A percentile compares a stretch with the other conserved stretches of the same genome.
phyloP scores from a whole-genome alignment of 805 yeast genomes.

The Spathaspora passalidarum region DNA sequence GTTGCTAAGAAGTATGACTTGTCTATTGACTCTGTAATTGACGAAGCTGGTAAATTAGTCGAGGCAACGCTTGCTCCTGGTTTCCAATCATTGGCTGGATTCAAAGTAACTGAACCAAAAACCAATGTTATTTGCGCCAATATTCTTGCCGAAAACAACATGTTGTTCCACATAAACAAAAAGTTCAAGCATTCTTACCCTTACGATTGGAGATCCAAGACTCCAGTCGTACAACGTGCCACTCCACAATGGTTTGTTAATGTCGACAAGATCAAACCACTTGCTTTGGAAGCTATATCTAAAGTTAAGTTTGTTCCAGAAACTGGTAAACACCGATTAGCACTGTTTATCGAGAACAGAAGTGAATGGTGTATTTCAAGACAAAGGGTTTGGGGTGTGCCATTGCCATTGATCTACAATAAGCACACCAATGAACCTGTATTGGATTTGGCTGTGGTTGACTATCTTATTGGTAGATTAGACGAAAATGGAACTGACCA shows the following conservation, averaged over 20 bases:
- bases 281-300: slow-evolving; percentile 58
- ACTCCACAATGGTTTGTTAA: slow-evolving; percentile 98
- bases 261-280: slow-evolving; percentile 65
- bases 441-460: slow-evolving; percentile 52
- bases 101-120: slow-evolving; percentile 22
- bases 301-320: slow-evolving; percentile 72
- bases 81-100: slow-evolving; percentile 46
- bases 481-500: slow-evolving; percentile 62
- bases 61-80: slow-evolving; percentile 48
- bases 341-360: slow-evolving; percentile 70
- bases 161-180: slow-evolving; percentile 48
- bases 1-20: slow-evolving; percentile 60
- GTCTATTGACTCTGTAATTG: slow-evolving; percentile 72
- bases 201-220: slow-evolving; percentile 95
- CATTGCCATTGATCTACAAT: slow-evolving; percentile 79
- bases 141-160: slow-evolving; percentile 36
- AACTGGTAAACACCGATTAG: slow-evolving; percentile 65
- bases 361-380: slow-evolving; percentile 98
- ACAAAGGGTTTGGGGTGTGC: slow-evolving; percentile 98
- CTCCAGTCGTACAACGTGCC: slow-evolving; percentile 90
- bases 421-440: slow-evolving; percentile 61
- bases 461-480: slow-evolving; percentile 55
- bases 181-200: slow-evolving; percentile 82
- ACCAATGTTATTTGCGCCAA: slow-evolving; percentile 51
- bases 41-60: slow-evolving; percentile 66